Evolutionary conservation across 345 rosid genomes (phyloP), one percentile per base, ranked within the genome.

Genomic region (Lenwebbia sp.): DNA sequence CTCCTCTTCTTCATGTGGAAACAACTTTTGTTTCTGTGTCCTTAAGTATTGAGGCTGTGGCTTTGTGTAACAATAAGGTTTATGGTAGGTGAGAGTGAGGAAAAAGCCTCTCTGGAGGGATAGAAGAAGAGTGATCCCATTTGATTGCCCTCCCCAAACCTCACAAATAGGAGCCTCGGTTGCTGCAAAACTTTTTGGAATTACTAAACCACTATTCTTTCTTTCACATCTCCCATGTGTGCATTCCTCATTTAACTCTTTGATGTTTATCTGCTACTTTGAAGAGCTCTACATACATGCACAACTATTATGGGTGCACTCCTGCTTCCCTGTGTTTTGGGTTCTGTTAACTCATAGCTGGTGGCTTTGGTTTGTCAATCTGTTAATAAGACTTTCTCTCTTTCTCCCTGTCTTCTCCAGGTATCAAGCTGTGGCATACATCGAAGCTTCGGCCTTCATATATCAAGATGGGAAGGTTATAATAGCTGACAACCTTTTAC

Each of bases 401-500:
- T 70, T 17, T 33, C 25, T 65, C 41, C 47, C 25, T 70, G 78
- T 70, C 25, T 70, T 70, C 47, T 86, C 87, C 91, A 98, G 99
- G 92, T 98, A 96, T 89, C 98, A 94, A 89, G 99, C 99, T 49
- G 98, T 94, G 82, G 99, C 99, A 26, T 96, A 93, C 89, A 96
- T 96, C 33, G 99, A 96, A 92, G 99, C 98, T 78, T 93, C 97
- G 37, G 99, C 99, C 86, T 92, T 91, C 85, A 98, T 98, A 51
- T 95, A 98, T 91, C 98, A 95, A 93, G 99, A 98, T 50, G 98
- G 98, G 89, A 95, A 94, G 98, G 99, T 96, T 55, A 88, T 57
- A 86, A 41, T 47, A 55, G 53, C 51, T 41, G 54, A 33, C 60
- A 23, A 53, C 83, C n/a, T 23, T 85, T 51, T 54, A 22, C 23